Base-by-base conservation (phyloP, 495 filamentous ascomycete species). In the Penicillium cosmopolitanum region DNA sequence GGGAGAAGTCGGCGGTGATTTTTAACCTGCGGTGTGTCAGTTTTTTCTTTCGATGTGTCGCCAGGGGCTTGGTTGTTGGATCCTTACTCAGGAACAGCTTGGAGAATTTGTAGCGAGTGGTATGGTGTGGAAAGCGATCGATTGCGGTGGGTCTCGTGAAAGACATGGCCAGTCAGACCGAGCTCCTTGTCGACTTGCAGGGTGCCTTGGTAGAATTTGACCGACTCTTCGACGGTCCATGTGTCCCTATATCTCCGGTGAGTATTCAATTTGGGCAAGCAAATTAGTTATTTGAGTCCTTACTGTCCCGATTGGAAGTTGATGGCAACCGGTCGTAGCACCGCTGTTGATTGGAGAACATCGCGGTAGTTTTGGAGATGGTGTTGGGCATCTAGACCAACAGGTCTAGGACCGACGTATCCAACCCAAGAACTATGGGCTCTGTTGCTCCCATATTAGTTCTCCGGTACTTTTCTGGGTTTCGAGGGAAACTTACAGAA, bases 111-210 rank as follows among this genome's bases (percentile, higher is more conserved):
- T 12, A 46, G 57, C 3, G 67, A 57, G 0, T 61, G 53, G 33
- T 70, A 67, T 13, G 70, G 70, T 1, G 56, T 67, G 40, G 68
- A 73, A 8, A 73, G 50, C 0, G 67, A 64, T 15, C 67, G 54
- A 54, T 73, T 73, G 7, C 70, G 54, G 28, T 73, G 70, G 9
- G 65, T 73, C 51, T 73, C 67, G 44, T 73, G 70, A 44, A 51
- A 62, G 10, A 68, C 64, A 9, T 44, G 55, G n/a, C 66, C 70
- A 1, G 65, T 23, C 1, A 73, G 50, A 12, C 65, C 70, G 9
- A 66, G 50, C 48, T 67, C 70, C 13, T 60, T 50, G 15, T 70
- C 70, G 6, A 73, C 43, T 13, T 55, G 19, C 3, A 70, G 47
- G 1, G 70, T 63, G 12, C 57, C 57, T 15, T 54, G 34, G 44